phyloP scores from a whole-genome alignment of 1,284 basidiomycete species.

The Cutaneotrichosporon sp. region DNA sequence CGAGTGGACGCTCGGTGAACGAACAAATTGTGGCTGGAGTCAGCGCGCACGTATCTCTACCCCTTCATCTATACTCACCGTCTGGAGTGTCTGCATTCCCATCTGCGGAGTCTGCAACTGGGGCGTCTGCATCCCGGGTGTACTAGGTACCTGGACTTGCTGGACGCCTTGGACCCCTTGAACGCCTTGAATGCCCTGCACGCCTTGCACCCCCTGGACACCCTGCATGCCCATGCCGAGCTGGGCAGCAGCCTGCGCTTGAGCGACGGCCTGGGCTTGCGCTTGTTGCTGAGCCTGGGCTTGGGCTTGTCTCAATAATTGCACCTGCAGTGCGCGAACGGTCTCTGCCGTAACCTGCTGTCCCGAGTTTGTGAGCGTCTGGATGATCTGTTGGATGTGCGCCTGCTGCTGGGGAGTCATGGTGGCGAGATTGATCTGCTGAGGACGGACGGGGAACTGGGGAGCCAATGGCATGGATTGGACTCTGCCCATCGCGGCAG shows the following conservation, averaged over 20 bases:
- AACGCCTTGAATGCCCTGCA: too few species aligned
- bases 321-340: conserved; percentile 24
- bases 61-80: conserved; percentile 1
- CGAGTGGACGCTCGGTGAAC: conserved; percentile 14
- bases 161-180: too few species aligned
- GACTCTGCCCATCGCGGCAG: conserved; percentile 20
- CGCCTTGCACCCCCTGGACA: too few species aligned
- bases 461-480: conserved; percentile 18
- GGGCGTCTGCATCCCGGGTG: conserved; percentile 6
- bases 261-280: conserved; percentile 8
- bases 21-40: conserved; percentile 12
- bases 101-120: conserved; percentile 12
- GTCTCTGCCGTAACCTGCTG: conserved; percentile 33
- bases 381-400: conserved; percentile 30
- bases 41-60: too few species aligned
- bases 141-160: not conserved
- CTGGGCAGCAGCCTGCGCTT: conserved; percentile 4
- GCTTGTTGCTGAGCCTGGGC: conserved; percentile 19
- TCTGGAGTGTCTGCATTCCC: conserved; percentile 10
- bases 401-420: conserved; percentile 16
- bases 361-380: conserved; percentile 29
- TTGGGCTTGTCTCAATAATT: conserved; percentile 25
- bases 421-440: conserved; percentile 12
- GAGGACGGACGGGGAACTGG: conserved; percentile 23
- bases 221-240: not conserved